These are phyloP conservation scores for Plasmodium knowlesi DNA, from an alignment of 169 alveolate species.

Conservation along the genomic window DNA sequence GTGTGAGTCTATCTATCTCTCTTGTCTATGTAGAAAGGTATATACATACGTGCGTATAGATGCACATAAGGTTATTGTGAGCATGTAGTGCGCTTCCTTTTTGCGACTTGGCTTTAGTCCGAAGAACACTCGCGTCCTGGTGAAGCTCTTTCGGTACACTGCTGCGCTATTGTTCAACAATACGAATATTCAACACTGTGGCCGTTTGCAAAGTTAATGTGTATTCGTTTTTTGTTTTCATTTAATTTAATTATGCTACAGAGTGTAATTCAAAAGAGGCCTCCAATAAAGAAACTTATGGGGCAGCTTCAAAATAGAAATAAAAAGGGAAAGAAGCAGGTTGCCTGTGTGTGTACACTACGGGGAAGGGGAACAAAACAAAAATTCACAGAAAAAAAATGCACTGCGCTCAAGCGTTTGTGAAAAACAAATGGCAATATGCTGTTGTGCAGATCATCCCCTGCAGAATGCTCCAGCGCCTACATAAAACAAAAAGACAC, in stretches of 20 bases:
- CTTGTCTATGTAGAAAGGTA: conserved; percentile 2
- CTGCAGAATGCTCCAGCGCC: background rate
- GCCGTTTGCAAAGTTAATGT: background rate
- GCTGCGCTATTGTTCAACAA: background rate
- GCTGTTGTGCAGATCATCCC: background rate
- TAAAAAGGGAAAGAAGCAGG: conserved; percentile 19
- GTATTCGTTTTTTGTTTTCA: conserved; percentile 25
- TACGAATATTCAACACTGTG: conserved; percentile 13
- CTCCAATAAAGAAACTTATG: conserved; percentile 4
- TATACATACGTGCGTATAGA: background rate
- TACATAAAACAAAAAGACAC: background rate
- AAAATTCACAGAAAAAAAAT: background rate
- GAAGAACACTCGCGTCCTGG: background rate
- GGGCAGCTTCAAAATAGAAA: conserved; percentile 36
- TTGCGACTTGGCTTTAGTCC: background rate
- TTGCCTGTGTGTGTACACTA: background rate
- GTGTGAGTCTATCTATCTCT: background rate
- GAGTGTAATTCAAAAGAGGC: conserved; percentile 28
- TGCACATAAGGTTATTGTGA: background rate
- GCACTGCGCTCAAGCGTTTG: background rate
- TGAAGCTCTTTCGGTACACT: background rate
- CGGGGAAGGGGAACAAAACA: conserved; percentile 1
- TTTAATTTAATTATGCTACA: conserved; percentile 49
- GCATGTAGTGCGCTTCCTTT: conserved; percentile 6
- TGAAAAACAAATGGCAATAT: background rate